A percentile compares a stretch with the other conserved stretches of the same genome.
Conservation (phyloP, 805 yeast species). For the Cyberlindnera mycetangii region DNA sequence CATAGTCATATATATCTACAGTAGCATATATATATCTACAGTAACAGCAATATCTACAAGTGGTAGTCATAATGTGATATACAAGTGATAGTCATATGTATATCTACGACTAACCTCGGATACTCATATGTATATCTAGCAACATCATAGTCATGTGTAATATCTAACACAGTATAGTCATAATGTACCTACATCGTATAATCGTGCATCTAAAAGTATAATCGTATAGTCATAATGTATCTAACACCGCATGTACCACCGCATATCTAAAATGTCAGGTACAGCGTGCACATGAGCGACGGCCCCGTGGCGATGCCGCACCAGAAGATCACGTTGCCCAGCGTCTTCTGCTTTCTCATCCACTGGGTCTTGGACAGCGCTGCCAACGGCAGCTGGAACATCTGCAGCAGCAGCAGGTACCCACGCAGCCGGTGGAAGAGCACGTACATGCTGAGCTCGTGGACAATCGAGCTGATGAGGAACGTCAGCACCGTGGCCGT, state of each 20-base stretch:
- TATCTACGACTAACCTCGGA: no score
- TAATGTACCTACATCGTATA: no score
- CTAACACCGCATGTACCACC: no score
- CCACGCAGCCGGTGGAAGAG: constrained; percentile 79
- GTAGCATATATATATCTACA: no score
- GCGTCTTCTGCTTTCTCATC: constrained; percentile 49
- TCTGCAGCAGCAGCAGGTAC: constrained; percentile 74
- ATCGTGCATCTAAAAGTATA: no score
- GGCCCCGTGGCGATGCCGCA: constrained; percentile 89
- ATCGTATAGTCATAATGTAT: no score
- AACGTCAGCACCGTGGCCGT: constrained; percentile 79
- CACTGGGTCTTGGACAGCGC: constrained; percentile 56
- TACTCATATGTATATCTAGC: no score
- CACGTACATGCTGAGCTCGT: constrained; percentile 90
- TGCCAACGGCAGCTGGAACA: constrained; percentile 84
- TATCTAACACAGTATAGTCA: no score
- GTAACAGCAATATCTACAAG: no score
- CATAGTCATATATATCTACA: no score
- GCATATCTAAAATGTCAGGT: constrained; percentile 58
- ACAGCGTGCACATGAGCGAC: constrained; percentile 78
- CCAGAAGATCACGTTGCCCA: constrained; percentile 90
- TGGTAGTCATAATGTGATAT: no score
- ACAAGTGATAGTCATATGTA: background rate
- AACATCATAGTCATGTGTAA: no score
- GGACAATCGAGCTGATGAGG: constrained; percentile 75